A percentile compares a stretch with the other conserved stretches of the same genome.
These are phyloP conservation scores for Cystobasidium tubakii DNA, from an alignment of 768 basidiomycete species.

Conservation along the genomic window DNA sequence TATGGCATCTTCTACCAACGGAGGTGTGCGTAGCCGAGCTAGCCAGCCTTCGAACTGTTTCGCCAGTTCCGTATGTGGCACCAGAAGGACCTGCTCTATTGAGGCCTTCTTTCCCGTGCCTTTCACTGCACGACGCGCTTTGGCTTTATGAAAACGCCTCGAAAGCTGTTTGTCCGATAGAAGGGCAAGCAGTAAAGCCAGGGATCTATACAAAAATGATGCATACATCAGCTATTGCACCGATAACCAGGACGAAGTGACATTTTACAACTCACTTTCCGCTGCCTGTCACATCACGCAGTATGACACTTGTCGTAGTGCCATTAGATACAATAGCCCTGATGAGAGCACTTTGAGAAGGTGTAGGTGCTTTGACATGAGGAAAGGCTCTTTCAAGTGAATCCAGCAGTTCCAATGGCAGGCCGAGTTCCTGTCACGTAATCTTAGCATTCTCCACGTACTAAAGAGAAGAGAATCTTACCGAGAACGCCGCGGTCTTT, in stretches of 20 bases:
- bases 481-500: too few relatives aligned
- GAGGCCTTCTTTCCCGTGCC: background rate
- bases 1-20: background rate
- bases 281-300: constrained; percentile 33
- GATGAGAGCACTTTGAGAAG: constrained; percentile 16
- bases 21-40: background rate
- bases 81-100: constrained; percentile 32
- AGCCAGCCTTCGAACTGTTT: constrained; percentile 30
- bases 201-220: background rate
- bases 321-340: background rate
- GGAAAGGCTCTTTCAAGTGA: constrained; percentile 20
- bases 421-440: constrained; percentile 25
- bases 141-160: background rate
- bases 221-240: background rate
- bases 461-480: too few relatives aligned
- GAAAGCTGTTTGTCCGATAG: background rate
- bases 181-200: constrained; percentile 19
- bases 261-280: constrained; percentile 10
- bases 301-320: background rate
- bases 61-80: constrained; percentile 30
- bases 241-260: background rate
- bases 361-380: constrained; percentile 7
- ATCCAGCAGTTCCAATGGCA: background rate
- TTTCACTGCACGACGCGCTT: background rate
- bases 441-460: too few relatives aligned